Base-by-base conservation (phyloP, 495 filamentous ascomycete species). In the Penicillium salamii region DNA sequence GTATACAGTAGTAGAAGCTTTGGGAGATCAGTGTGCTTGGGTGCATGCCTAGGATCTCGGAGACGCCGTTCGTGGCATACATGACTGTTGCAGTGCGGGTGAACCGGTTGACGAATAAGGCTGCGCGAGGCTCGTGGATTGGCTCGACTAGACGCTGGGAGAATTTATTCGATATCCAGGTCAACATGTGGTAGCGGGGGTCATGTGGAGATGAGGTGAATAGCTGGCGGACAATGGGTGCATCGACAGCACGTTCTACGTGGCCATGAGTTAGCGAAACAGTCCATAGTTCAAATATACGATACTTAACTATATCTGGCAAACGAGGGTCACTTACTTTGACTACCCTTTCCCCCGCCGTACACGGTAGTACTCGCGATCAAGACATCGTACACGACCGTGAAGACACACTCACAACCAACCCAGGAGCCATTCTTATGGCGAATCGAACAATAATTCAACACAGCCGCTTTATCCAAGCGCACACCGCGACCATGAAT, bases 181-280 rank as follows among this genome's bases (percentile, higher is more conserved):
- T 86, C 47, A 95, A 73, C 90, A 95, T 95, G 67, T 92, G 89
- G 62, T 93, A 95, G 36, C 90, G 84, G 35, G 90, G 90, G 64
- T 95, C 90, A 61, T 81, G 75, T 9, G 87, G 89, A 3, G 88
- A 91, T 20, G 86, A 89, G 15, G 88, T 84, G 66, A 95, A 95
- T 26, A 91, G 73, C 15, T 81, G 78, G 43, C 89, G 81, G 41
- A 95, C 84, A 39, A 87, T 78, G 6, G 90, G 89, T 46, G 89
- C 90, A 54, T 88, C 86, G n/a, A 79, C 72, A 24, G 86, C 86
- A 59, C 90, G 82, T 58, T 86, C 90, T 95, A 13, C 18, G 21
- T 18, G 19, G n/a, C 23, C n/a, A 31, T 24, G n/a, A 46, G 15
- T 11, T 8, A 26, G 23, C 23, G 23, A 26, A 26, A 4, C 4